Conservation (phyloP, 1,284 basidiomycete species). For the Moesziomyces sp. region DNA sequence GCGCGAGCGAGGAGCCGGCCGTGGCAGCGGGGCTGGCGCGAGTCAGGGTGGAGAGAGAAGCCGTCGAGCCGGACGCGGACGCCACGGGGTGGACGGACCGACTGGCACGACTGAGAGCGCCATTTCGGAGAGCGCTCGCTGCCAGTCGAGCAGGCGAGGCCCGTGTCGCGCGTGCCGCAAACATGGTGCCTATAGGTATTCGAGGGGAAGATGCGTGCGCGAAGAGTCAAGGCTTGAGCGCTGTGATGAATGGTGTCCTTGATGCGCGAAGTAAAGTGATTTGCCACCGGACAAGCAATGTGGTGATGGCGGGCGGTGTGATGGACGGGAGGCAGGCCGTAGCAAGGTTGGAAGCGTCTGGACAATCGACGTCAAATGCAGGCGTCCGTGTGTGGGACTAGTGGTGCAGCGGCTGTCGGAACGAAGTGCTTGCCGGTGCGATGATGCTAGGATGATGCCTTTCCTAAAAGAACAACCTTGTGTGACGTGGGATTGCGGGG, state of each 20-base stretch:
- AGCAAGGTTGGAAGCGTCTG: too few relatives aligned
- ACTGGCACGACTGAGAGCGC: conserved; percentile 12
- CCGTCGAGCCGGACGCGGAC: conserved; percentile 14
- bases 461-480: too few relatives aligned
- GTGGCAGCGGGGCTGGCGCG: conserved; percentile 22
- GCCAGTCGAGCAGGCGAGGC: conserved; percentile 42
- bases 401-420: too few relatives aligned
- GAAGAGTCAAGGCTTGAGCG: background rate
- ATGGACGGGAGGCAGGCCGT: too few relatives aligned
- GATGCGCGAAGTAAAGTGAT: too few relatives aligned
- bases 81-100: conserved; percentile 27
- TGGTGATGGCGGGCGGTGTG: too few relatives aligned
- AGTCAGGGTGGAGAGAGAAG: conserved; percentile 23
- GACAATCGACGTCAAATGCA: too few relatives aligned
- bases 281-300: background rate
- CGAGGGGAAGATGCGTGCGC: background rate
- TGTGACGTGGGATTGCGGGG: too few relatives aligned
- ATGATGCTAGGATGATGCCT: too few relatives aligned
- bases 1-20: conserved; percentile 16
- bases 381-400: too few relatives aligned
- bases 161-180: conserved; percentile 32
- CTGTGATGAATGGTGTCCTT: background rate
- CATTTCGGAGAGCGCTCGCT: conserved; percentile 19
- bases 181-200: conserved; percentile 16
- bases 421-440: too few relatives aligned